These are phyloP conservation scores for Silybum marianum DNA, from an alignment of 129 eudicot genomes.

Conservation along the genomic window DNA sequence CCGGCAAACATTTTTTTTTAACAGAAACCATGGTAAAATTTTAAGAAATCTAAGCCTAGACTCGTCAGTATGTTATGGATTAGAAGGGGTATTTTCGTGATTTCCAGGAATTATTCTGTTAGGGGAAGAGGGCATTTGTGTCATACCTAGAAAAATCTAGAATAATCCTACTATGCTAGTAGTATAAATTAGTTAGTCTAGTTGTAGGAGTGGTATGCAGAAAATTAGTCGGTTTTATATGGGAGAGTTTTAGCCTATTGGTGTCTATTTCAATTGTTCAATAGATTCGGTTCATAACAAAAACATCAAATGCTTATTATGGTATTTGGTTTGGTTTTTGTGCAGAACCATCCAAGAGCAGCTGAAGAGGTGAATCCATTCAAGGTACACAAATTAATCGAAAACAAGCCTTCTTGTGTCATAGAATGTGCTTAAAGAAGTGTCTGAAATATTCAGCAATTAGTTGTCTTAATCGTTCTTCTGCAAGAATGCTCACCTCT, in stretches of 20 bases:
- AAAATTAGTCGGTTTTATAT: no score
- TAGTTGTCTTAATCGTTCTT: neutral
- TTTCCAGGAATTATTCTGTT: neutral
- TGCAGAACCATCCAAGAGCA: conserved; percentile 46
- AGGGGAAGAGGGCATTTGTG: neutral
- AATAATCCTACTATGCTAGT: neutral
- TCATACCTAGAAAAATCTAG: neutral
- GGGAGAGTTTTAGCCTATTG: neutral
- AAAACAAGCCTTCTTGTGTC: conserved; percentile 23
- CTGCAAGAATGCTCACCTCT: neutral
- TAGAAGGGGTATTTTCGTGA: neutral
- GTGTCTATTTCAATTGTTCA: neutral
- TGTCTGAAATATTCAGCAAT: conserved; percentile 23
- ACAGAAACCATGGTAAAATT: neutral
- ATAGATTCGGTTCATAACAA: neutral
- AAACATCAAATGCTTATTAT: conserved; percentile 8
- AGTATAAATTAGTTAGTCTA: neutral
- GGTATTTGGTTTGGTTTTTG: conserved; percentile 14
- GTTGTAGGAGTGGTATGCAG: no score
- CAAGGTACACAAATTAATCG: conserved; percentile 36
- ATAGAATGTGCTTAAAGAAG: neutral
- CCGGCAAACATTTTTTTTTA: no score
- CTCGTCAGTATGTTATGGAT: no score
- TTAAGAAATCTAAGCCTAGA: neutral
- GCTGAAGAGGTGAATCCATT: conserved; percentile 43